phyloP scores from a whole-genome alignment of 306 rosid species.

The Sesbania bispinosa region DNA sequence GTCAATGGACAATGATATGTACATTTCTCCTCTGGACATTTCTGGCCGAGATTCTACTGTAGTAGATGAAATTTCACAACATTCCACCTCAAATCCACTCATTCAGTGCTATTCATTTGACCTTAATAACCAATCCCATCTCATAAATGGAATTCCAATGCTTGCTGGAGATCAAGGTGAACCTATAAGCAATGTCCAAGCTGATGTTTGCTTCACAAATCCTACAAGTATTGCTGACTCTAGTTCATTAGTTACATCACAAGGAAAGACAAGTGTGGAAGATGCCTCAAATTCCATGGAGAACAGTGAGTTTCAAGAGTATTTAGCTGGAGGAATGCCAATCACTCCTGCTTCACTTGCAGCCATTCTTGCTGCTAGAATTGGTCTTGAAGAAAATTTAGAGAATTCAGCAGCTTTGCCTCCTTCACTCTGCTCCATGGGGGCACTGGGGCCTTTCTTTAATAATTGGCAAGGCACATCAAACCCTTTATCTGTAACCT shows the following conservation, averaged over 20 bases:
- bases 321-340: conserved; percentile 32
- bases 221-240: conserved; percentile 25
- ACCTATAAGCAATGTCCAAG: conserved; percentile 13
- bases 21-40: conserved; percentile 27
- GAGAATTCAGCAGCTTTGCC: conserved; percentile 36
- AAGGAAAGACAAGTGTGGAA: conserved; percentile 26
- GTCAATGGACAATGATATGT: conserved; percentile 45
- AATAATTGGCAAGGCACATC: conserved; percentile 38
- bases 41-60: conserved; percentile 29
- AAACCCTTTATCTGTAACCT: conserved; percentile 27
- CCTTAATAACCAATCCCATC: conserved; percentile 37
- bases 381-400: conserved; percentile 43
- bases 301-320: conserved; percentile 39
- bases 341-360: conserved; percentile 41
- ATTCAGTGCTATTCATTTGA: conserved; percentile 39
- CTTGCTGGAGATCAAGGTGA: conserved; percentile 37
- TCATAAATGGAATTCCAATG: conserved; percentile 37
- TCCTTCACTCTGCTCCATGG: conserved; percentile 35
- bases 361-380: conserved; percentile 41
- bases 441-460: conserved; percentile 28
- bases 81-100: conserved; percentile 36
- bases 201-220: conserved; percentile 23
- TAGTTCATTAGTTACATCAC: conserved; percentile 30
- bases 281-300: conserved; percentile 36
- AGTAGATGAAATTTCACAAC: conserved; percentile 38